Base-by-base conservation (phyloP, 805 yeast species). In the Ogataea trehalophila region DNA sequence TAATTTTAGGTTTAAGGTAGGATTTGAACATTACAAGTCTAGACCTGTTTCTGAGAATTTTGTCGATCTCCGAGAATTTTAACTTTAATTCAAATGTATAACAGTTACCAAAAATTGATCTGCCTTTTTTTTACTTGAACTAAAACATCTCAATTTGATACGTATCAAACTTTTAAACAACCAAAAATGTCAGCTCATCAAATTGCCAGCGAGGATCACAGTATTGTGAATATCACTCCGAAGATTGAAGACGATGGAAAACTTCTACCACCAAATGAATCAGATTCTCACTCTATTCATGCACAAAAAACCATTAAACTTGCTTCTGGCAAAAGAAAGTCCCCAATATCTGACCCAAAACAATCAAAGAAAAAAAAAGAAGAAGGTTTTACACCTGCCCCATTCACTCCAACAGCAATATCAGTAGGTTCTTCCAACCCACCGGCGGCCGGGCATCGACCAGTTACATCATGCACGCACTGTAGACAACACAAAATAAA, bases 401-500 rank as follows among this genome's bases (percentile, higher is more conserved):
- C 45, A 33, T 16, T 26, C 9, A 5, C 39, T 36, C 13, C 40
- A 36, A 31, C n/a, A 17, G 22, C 29, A 22, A 4, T 38, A 35
- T 9, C 43, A 17, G 31, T 49, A 16, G 43, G 46, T n/a, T 31
- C 56, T 33, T 43, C 56, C 44, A 51, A 51, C 33, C 53, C 48
- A 33, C 58, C 63, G 16, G 74, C 63, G 16, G 74, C 79, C 0
- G 83, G 84, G 2, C 92, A 87, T 59, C 70, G 97, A 47, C 96
- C 96, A 0, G 95, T 90, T 1, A 88, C 96, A 0, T 85, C 96
- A 3, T 91, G 97, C 62, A 87, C 96, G 0, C 94, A 89, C 63
- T 91, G 97, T 62, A 79, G 97, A 44, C 97, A 91, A 62, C 97
- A 90, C 65, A 91, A 91, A 66, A 89, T 91, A 64, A 86, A 85